Percentiles rank a stretch among this genome's conserved stretches.
Evolutionary conservation across 305 asterid genomes (phyloP).

Genomic region (Fraxinus angustifolia): DNA sequence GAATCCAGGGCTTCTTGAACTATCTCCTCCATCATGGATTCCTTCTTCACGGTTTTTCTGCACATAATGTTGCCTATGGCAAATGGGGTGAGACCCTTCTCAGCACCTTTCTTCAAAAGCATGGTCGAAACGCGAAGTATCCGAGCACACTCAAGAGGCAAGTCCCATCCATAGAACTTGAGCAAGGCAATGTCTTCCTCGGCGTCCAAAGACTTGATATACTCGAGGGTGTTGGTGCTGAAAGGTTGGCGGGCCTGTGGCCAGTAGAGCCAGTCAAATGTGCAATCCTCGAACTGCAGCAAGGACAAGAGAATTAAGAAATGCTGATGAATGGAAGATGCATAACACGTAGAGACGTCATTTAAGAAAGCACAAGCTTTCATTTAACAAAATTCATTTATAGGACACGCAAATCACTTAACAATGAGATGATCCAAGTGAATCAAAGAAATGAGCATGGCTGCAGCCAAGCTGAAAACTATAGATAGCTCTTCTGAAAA

Average conservation of each 20-base stretch:
- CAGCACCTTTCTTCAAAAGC: constrained; percentile 84
- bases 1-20: constrained; percentile 64
- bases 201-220: constrained; percentile 64
- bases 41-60: constrained; percentile 59
- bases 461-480: neutral
- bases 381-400: neutral
- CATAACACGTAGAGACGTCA: neutral
- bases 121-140: constrained; percentile 74
- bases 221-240: constrained; percentile 60
- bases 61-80: constrained; percentile 77
- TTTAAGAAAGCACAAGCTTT: neutral
- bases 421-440: neutral
- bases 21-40: constrained; percentile 68
- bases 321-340: neutral
- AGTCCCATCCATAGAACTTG: constrained; percentile 86
- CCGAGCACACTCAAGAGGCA: constrained; percentile 66
- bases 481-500: neutral
- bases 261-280: constrained; percentile 98
- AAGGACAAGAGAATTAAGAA: neutral
- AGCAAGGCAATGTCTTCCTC: constrained; percentile 80
- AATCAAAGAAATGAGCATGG: neutral
- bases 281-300: constrained; percentile 83
- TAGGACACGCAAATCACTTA: neutral
- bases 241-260: constrained; percentile 84
- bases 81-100: constrained; percentile 70